Evolutionary conservation across 1,284 basidiomycete genomes (phyloP).

Genomic region (Termitomyces sp.): DNA sequence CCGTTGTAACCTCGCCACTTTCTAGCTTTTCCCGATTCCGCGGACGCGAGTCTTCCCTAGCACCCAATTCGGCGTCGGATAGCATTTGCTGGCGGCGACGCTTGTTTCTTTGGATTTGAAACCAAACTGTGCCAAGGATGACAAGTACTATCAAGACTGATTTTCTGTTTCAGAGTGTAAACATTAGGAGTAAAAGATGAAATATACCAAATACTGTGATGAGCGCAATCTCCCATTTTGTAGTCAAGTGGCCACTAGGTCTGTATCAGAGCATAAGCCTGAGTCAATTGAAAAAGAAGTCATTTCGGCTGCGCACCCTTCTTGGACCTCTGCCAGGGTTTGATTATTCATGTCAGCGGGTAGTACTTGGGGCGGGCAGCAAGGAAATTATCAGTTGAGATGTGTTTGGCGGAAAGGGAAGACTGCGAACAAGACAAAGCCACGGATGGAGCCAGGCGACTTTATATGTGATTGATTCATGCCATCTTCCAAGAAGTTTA

Average conservation of each 20-base stretch:
- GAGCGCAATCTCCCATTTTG: constrained; percentile 35
- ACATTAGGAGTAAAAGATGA: background rate
- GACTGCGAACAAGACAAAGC: background rate
- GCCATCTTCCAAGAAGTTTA: constrained; percentile 18
- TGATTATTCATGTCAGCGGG: background rate
- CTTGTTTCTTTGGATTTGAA: constrained; percentile 25
- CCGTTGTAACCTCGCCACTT: constrained; percentile 4
- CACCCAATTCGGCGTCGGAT: constrained; percentile 14
- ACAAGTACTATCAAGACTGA: constrained; percentile 25
- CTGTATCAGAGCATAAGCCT: constrained; percentile 17
- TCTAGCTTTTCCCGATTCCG: constrained; percentile 4
- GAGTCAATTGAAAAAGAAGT: background rate
- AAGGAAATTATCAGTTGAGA: background rate
- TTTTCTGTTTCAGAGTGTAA: background rate
- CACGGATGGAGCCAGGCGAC: background rate
- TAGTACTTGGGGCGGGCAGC: background rate
- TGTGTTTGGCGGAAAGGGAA: background rate
- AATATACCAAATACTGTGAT: constrained; percentile 31
- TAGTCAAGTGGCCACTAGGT: constrained; percentile 28
- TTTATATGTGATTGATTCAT: constrained; percentile 14
- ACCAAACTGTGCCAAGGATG: constrained; percentile 22
- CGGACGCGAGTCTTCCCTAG: background rate
- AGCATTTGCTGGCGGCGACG: constrained; percentile 14
- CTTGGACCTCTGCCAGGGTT: background rate
- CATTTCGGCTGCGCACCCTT: background rate